phyloP scores from a whole-genome alignment of 1,284 basidiomycete species.

The Ceratobasidium sp. region DNA sequence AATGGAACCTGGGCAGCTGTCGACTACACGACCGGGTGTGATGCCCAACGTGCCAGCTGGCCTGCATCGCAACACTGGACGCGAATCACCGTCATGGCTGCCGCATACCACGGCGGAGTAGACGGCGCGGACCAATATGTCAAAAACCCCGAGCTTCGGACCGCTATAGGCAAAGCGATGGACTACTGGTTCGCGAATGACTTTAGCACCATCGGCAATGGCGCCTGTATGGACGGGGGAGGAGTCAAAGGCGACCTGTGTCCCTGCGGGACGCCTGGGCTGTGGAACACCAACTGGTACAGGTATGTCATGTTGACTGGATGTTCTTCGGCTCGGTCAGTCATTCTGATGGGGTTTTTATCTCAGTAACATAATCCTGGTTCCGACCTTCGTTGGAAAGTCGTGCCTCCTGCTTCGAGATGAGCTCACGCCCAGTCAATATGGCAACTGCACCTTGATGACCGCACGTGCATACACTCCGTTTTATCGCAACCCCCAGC shows the following conservation, averaged over 20 bases:
- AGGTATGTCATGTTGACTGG: conserved; percentile 8
- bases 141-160: conserved; percentile 58
- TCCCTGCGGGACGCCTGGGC: conserved; percentile 68
- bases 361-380: conserved; percentile 66
- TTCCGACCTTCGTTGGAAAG: conserved; percentile 69
- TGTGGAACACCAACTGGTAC: conserved; percentile 80
- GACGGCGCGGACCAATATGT: conserved; percentile 54
- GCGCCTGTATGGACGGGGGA: conserved; percentile 66
- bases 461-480: conserved; percentile 44
- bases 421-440: conserved; percentile 32
- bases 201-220: conserved; percentile 61
- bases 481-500: conserved; percentile 24
- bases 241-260: conserved; percentile 61
- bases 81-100: conserved; percentile 65
- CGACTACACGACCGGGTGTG: conserved; percentile 71
- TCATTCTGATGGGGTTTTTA: neutral
- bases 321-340: neutral
- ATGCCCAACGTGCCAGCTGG: conserved; percentile 73
- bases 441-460: conserved; percentile 44
- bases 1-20: conserved; percentile 56
- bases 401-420: conserved; percentile 67
- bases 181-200: conserved; percentile 75
- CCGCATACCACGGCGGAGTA: conserved; percentile 35
- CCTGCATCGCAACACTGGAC: conserved; percentile 72
- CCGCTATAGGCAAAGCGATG: conserved; percentile 66